Base-by-base conservation (phyloP, 2,329 filamentous ascomycete species). In the Ploettnerulaceae sp. region DNA sequence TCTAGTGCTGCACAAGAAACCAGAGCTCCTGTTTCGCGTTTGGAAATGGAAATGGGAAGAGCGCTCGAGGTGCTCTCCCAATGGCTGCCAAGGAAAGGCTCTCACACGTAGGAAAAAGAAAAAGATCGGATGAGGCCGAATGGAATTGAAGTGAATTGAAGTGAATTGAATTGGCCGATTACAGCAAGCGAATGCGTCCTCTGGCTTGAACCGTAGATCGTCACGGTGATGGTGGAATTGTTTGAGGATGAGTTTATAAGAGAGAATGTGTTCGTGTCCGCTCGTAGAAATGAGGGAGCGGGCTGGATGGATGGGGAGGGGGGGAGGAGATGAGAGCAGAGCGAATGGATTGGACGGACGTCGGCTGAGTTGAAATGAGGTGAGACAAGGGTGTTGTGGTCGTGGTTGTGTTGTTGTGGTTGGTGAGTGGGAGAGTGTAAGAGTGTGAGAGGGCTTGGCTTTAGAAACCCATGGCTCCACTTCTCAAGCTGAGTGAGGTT, bases 181-280 rank as follows among this genome's bases (percentile, higher is more conserved):
- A 57, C 59, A 46, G 47, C 57, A 61, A 62, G 50, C 55, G 52
- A 60, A 61, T 62, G 60, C 54, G 57, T 61, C 51, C 51, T 59
- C 52, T 49, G 24, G 34, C 44, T 36, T 39, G 47, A 48, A 45
- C 39, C 26, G 40, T 31, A 35, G 28, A 32, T 17, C 20, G 28
- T 43, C 21, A 33, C 8, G 15, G 21, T 15, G 39, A 34, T 20
- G 39, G 21, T 32, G 39, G 17, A 37, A 21, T 36, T n/a, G 44
- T 45, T 48, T 40, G 39, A 33, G 43, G 47, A 45, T 18, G 44
- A 32, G 44, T 20, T 36, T 26, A 32, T 22, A 24, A 44, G 42
- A 36, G 39, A 46, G 48, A 45, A 49, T 34, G 45, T 37, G 48
- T 45, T 37, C 28, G 36, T 26, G n/a, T n/a, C n/a, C n/a, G n/a